These are phyloP conservation scores for Canariomyces notabilis DNA, from an alignment of 2,329 filamentous ascomycete species.

Conservation along the genomic window DNA sequence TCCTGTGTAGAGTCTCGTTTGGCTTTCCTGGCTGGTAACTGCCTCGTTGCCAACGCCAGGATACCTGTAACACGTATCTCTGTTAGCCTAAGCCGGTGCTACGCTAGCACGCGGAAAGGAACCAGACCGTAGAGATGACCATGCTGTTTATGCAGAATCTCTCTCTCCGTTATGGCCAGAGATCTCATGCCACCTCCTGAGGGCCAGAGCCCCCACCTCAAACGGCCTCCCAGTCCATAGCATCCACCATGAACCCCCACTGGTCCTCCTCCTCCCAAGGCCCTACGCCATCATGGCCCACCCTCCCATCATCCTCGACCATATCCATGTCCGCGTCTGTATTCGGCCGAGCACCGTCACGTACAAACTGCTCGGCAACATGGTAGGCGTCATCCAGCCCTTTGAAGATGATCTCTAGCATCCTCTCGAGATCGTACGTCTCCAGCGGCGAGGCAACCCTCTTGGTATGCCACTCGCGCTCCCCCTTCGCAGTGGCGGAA, in stretches of 20 bases:
- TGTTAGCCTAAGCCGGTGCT: too few relatives aligned
- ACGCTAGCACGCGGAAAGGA: too few relatives aligned
- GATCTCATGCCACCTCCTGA: neutral
- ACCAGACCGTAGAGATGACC: neutral
- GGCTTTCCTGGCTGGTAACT: too few relatives aligned
- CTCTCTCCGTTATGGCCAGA: neutral
- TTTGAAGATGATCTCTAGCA: slow-evolving; percentile 51
- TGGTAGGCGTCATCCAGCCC: slow-evolving; percentile 56
- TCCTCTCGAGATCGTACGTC: slow-evolving; percentile 57
- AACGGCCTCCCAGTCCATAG: slow-evolving; percentile 53
- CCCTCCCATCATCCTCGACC: slow-evolving; percentile 16
- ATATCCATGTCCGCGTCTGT: slow-evolving; percentile 10
- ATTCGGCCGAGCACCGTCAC: slow-evolving; percentile 1
- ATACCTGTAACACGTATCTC: too few relatives aligned
- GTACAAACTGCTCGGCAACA: slow-evolving; percentile 44
- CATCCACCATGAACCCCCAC: slow-evolving; percentile 55
- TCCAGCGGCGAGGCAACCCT: slow-evolving; percentile 38
- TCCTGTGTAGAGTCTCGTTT: too few relatives aligned
- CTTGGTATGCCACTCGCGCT: slow-evolving; percentile 3
- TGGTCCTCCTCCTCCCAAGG: slow-evolving; percentile 35
- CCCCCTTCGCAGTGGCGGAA: neutral
- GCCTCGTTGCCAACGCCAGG: too few relatives aligned
- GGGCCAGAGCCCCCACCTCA: slow-evolving; percentile 8
- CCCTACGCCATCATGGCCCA: slow-evolving; percentile 21
- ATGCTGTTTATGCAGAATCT: neutral